Evolutionary conservation across 345 rosid species (phyloP), one percentile per base, ranked within the genome.

Genomic region (Aquilaria malaccensis): DNA sequence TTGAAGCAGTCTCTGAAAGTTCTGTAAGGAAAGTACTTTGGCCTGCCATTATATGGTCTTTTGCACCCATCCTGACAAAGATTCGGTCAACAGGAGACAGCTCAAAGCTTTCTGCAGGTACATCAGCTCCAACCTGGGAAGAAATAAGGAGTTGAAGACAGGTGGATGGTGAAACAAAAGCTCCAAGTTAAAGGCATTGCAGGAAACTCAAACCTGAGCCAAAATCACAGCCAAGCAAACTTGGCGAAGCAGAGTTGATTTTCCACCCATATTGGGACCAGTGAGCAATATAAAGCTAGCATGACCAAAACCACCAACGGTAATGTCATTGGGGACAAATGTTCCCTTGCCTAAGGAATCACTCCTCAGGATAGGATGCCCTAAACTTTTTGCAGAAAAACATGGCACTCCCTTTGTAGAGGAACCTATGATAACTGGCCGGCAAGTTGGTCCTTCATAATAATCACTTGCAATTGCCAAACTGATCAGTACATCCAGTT

Each of bases 201-300:
- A 37, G 43, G 31, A 46, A 62, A 67, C 52, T 9, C 41, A 72
- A 75, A 94, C 99, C 90, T 90, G 99, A 55, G 99, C 96, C 70
- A 94, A 73, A 75, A 94, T 84, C 61, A 86, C 85, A 63, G 95
- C 83, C 77, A 94, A 77, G 80, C 99, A 90, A 71, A 90, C 91
- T 83, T 94, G 99, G 45, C 97, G 99, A 69, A 94, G 96, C 71
- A 94, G 92, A 59, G 97, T 94, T 59, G 99, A 94, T 74, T 94
- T 94, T 66, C 97, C 99, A 69, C 99, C 97, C 96, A 94, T 94
- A 72, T 94, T 94, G 59, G 99, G 99, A 76, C 97, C 99, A 15
- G 96, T 88, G 59, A 94, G 99, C 63, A 94, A 96, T 67, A 94
- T 71, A 80, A 94, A 94, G 63, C 87, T 76, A 67, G 96, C 86